Base-by-base conservation (phyloP, 1,284 basidiomycete genomes). In the Stereum hirsutum region DNA sequence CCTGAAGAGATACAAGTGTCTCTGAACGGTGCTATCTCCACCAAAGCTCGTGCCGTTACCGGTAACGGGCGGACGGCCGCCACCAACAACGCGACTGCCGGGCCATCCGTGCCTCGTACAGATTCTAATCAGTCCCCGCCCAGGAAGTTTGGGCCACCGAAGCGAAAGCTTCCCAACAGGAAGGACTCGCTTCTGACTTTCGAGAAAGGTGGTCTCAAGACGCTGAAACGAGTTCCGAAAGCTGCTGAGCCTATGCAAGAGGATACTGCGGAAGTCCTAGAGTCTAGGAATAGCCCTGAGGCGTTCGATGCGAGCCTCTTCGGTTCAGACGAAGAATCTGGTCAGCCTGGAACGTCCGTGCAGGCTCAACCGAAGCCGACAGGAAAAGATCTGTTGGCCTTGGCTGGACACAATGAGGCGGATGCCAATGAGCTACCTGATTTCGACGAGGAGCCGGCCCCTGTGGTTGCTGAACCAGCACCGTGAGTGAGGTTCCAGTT, bases 121-220 rank as follows among this genome's bases (percentile, higher is more conserved):
- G 15, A 28, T 39, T 24, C 24, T 15, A 11, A 20, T 7, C 11
- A 35, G n/a, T n/a, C n/a, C n/a, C n/a, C n/a, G n/a, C n/a, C n/a
- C n/a, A n/a, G n/a, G n/a, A n/a, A n/a, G n/a, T n/a, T n/a, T n/a
- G n/a, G n/a, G n/a, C n/a, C n/a, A n/a, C n/a, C n/a, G n/a, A n/a
- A n/a, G n/a, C n/a, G n/a, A n/a, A n/a, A 23, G 65, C 68, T 4
- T 71, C 71, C 11, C 49, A 65, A 59, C 47, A 65, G 57, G 35
- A 64, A 58, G 24, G 70, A 65, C 41, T 75, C 78, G 11, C 55
- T 77, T 10, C 59, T 78, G 39, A 74, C 68, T 2, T 65, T 60
- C 20, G 55, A 65, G 4, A 75, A 74, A 52, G 72, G 74, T 10
- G 49, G 53, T 14, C 53, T 76, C 15, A 70, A 68, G 50, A 69